These are phyloP conservation scores for Apiospora saccharicola DNA, from an alignment of 2,329 filamentous ascomycete species.

Conservation along the genomic window DNA sequence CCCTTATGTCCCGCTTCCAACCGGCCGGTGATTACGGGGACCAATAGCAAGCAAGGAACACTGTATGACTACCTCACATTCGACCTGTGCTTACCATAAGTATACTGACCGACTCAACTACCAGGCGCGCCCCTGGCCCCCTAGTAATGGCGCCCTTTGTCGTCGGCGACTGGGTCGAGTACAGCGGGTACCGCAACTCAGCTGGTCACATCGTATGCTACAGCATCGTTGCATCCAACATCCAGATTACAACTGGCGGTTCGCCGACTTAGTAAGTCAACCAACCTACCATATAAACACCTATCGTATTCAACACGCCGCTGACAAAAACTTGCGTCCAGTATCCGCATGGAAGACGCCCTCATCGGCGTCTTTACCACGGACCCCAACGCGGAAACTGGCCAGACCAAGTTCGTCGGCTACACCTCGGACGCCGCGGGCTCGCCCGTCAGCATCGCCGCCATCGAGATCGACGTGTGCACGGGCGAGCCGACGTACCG, in stretches of 20 bases:
- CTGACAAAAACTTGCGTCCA: constrained; percentile 41
- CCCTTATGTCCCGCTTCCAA: constrained; percentile 47
- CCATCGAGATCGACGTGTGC: constrained; percentile 52
- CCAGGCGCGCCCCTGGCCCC: constrained; percentile 44
- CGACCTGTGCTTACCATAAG: background rate
- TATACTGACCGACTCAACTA: background rate
- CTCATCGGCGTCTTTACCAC: constrained; percentile 48
- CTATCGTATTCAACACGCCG: background rate
- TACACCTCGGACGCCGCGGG: constrained; percentile 44
- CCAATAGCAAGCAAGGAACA: constrained; percentile 29
- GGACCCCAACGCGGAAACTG: constrained; percentile 45
- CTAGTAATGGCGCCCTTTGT: constrained; percentile 49
- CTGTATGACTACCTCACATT: constrained; percentile 27
- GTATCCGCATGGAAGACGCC: constrained; percentile 51
- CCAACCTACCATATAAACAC: background rate
- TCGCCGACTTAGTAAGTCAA: constrained; percentile 11
- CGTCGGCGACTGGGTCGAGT: constrained; percentile 50
- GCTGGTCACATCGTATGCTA: constrained; percentile 46
- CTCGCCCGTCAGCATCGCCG: constrained; percentile 44
- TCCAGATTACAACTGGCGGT: constrained; percentile 46
- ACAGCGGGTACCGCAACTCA: constrained; percentile 43
- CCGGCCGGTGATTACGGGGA: constrained; percentile 36
- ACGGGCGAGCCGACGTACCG: constrained; percentile 48
- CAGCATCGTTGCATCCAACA: constrained; percentile 43
- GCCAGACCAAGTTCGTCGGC: constrained; percentile 35